These are phyloP conservation scores for Venustampulla echinocandica DNA, from an alignment of 495 filamentous ascomycete genomes.

Conservation along the genomic window DNA sequence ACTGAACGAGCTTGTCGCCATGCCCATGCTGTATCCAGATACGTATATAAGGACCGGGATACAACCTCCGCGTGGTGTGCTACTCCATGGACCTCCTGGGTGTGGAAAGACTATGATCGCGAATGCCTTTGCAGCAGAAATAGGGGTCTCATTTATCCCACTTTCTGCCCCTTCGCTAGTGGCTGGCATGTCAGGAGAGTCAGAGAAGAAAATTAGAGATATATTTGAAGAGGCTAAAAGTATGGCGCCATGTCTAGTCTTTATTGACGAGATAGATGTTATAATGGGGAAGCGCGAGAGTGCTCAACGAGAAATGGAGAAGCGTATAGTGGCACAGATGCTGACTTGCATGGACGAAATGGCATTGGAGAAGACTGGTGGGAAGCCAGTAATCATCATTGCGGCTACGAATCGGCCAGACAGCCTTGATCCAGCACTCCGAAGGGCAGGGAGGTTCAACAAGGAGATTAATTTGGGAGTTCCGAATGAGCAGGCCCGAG, in stretches of 20 bases:
- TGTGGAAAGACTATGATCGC: slow-evolving; percentile 95
- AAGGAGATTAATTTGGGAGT: slow-evolving; percentile 95
- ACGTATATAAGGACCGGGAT: slow-evolving; percentile 57
- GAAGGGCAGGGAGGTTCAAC: slow-evolving; percentile 80
- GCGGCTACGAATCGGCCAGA: slow-evolving; percentile 93
- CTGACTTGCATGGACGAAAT: slow-evolving; percentile 83
- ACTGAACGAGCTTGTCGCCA: slow-evolving; percentile 70
- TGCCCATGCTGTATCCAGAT: slow-evolving; percentile 61
- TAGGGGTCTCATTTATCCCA: slow-evolving; percentile 79
- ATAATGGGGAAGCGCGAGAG: slow-evolving; percentile 92
- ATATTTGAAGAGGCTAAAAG: slow-evolving; percentile 83
- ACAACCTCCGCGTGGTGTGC: slow-evolving; percentile 74
- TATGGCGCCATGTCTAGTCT: slow-evolving; percentile 83
- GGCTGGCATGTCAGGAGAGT: slow-evolving; percentile 92
- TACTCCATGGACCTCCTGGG: slow-evolving; percentile 87
- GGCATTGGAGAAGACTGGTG: slow-evolving; percentile 68
- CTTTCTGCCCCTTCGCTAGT: slow-evolving; percentile 85
- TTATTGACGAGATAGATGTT: slow-evolving; percentile 94
- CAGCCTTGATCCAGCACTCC: slow-evolving; percentile 76
- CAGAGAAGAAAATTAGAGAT: slow-evolving; percentile 87
- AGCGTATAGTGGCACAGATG: slow-evolving; percentile 88
- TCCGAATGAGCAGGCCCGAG: slow-evolving; percentile 73
- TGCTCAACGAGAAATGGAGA: slow-evolving; percentile 96
- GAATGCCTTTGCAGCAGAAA: slow-evolving; percentile 77
- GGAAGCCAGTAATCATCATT: slow-evolving; percentile 86